Evolutionary conservation across 768 basidiomycete genomes (phyloP), one percentile per base, ranked within the genome.

Genomic region (Lentinula sp.): DNA sequence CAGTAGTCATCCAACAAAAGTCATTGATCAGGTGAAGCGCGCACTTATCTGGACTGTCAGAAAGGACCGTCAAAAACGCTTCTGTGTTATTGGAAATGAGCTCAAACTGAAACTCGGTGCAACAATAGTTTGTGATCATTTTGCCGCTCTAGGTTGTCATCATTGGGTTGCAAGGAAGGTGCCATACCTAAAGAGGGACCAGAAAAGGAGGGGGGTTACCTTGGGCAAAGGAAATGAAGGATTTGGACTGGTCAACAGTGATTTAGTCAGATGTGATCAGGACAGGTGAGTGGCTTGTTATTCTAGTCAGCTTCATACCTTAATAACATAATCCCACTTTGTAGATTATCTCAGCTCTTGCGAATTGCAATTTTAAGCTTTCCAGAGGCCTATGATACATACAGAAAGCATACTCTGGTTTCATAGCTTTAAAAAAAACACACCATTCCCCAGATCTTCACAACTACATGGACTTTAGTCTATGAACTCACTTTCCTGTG

Each of bases 151-250:
- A 35, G 65, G 28, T 4, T 28, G 62, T 15, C 64, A 64, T 46
- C 66, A 64, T 52, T 54, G 61, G 15, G 2, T 65, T 35, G 63
- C 65, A 6, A 40, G 59, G 31, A 62, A 62, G 57, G 63, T 66
- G 23, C 61, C 61, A 34, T 64, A 48, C 51, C 43, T 65, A 15
- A 60, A 61, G 16, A 37, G 6, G 16, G 46, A 48, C 16, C 54
- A 60, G 35, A 65, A 67, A 53, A 49, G 37, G 31, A 58, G 54
- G 42, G 42, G n/a, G 61, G 51, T 18, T 63, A 35, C 32, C 56
- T 28, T 64, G 63, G 62, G 66, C 59, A 10, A 52, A 51, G 56
- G 49, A 62, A 21, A 50, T 51, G 39, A 59, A 57, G 39, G 21
- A 21, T 6, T 43, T 48, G 15, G 45, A 60, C 16, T 65, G 64